A percentile compares a stretch with the other conserved stretches of the same genome.
Conservation (phyloP, 2,329 filamentous ascomycete genomes). For the Fusarium stilboides region DNA sequence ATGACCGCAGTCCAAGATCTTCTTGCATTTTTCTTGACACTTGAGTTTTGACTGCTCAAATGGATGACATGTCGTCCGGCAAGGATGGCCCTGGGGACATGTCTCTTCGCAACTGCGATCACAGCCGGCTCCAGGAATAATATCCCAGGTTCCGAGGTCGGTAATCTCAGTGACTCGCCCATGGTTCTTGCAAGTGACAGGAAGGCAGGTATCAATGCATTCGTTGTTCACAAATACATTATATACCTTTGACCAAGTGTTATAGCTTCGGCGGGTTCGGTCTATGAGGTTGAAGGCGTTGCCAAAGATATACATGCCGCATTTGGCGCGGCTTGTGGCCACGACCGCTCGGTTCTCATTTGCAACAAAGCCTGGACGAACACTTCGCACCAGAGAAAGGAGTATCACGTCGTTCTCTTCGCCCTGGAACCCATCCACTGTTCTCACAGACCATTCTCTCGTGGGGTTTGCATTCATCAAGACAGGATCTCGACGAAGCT, state of each 20-base stretch:
- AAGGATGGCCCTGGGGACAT: constrained; percentile 46
- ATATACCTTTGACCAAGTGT: constrained; percentile 60
- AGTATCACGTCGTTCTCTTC: constrained; percentile 91
- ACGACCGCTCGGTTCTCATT: constrained; percentile 73
- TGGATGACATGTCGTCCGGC: constrained; percentile 40
- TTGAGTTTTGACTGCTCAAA: constrained; percentile 40
- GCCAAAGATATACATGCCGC: constrained; percentile 89
- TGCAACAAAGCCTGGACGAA: constrained; percentile 80
- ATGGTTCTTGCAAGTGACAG: constrained; percentile 76
- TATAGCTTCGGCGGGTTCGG: constrained; percentile 57
- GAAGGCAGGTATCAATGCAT: constrained; percentile 60
- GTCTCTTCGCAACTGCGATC: constrained; percentile 20
- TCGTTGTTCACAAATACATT: constrained; percentile 58
- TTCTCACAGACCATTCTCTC: constrained; percentile 74
- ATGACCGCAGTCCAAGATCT: constrained; percentile 41
- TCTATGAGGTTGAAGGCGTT: constrained; percentile 72
- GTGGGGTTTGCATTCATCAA: constrained; percentile 46
- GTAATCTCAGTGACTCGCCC: constrained; percentile 65
- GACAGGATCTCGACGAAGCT: constrained; percentile 56
- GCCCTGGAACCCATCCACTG: constrained; percentile 91
- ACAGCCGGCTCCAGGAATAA: constrained; percentile 45
- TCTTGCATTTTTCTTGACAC: constrained; percentile 49
- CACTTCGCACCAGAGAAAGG: constrained; percentile 84
- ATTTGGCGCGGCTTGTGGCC: constrained; percentile 77
- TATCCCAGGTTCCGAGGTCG: constrained; percentile 67